Base-by-base conservation (phyloP, 1,139 yeast genomes). In the Debaryomycetaceae sp. region DNA sequence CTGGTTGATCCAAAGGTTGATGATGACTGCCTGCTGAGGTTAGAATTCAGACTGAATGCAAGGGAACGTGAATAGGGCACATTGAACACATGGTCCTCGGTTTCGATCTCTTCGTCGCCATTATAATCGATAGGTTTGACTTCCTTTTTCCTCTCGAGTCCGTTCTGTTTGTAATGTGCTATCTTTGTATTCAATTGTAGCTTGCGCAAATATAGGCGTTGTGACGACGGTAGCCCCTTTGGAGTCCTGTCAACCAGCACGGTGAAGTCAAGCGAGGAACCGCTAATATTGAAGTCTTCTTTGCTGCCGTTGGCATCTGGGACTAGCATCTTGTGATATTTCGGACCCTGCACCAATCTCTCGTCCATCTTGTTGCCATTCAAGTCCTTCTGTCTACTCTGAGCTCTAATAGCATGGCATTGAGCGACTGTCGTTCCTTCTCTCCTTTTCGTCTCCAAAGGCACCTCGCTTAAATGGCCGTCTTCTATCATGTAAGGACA, bases 61-160 rank as follows among this genome's bases (percentile, higher is more conserved):
- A 71, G 59, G 0, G 85, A 75, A 43, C 80, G 83, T 0, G 86
- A 75, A 39, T 81, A 62, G 2, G 89, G 90, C 13, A 84, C 86
- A 53, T 84, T 83, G 65, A 72, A 81, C 49, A 82, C 78, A 33
- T 76, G 66, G 14, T 73, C 65, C 43, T 77, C 77, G 41, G 71
- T 79, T 6, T 83, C 80, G 40, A 68, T 50, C 34, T 80, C 80
- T 44, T 77, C 82, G 48, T 81, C 85, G 37, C 67, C 72, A 29
- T 65, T 58, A 36, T 60, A 13, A 24, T 42, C 46, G n/a, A 39
- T 43, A 24, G 37, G 36, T n/a, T 39, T 39, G 27, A 38, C 23
- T 20, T 27, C 33, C 27, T 41, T 42, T 22, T 44, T 38, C 6
- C 45, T 49, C 27, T 57, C 58, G 34, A 39, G 52, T 5, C 44